These are phyloP conservation scores for Mycena rosella DNA, from an alignment of 768 basidiomycete species.

Conservation along the genomic window DNA sequence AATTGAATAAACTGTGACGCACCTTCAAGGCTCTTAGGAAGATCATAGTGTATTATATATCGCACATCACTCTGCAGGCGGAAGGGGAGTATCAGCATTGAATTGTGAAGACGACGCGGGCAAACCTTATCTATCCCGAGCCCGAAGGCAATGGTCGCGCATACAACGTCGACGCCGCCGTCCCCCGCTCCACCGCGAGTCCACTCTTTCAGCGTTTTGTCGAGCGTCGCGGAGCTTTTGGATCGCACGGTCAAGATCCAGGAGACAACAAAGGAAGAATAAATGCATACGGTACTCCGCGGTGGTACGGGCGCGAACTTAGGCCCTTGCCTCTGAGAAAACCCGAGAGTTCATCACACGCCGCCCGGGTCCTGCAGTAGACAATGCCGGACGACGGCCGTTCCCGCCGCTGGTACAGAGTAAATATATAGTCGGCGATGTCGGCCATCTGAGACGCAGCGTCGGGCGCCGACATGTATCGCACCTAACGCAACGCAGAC, in stretches of 20 bases:
- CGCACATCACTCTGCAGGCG: conserved; percentile 45
- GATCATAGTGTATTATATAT: conserved; percentile 85
- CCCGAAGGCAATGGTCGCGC: conserved; percentile 87
- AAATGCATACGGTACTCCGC: conserved; percentile 67
- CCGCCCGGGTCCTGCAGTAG: conserved; percentile 77
- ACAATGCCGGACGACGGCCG: conserved; percentile 78
- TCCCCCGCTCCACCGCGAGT: conserved; percentile 61
- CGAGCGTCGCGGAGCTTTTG: conserved; percentile 62
- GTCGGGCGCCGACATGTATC: conserved; percentile 69
- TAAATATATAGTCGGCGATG: conserved; percentile 74
- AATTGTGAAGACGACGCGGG: no score
- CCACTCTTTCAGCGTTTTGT: conserved; percentile 74
- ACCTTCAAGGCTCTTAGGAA: conserved; percentile 90
- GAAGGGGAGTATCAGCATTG: background rate
- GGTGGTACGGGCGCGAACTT: conserved; percentile 80
- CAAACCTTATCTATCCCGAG: conserved; percentile 86
- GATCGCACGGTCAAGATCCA: conserved; percentile 1
- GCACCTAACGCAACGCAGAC: conserved; percentile 57
- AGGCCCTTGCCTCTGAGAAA: conserved; percentile 78
- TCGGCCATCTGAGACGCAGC: conserved; percentile 70
- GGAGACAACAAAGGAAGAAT: background rate
- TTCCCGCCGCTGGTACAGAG: conserved; percentile 70
- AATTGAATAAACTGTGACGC: conserved; percentile 20
- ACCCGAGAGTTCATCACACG: conserved; percentile 75
- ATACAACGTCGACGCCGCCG: conserved; percentile 73